Evolutionary conservation across 106 monocot species (phyloP), one percentile per base, ranked within the genome.

Genomic region (Apostasia shenzhenica): DNA sequence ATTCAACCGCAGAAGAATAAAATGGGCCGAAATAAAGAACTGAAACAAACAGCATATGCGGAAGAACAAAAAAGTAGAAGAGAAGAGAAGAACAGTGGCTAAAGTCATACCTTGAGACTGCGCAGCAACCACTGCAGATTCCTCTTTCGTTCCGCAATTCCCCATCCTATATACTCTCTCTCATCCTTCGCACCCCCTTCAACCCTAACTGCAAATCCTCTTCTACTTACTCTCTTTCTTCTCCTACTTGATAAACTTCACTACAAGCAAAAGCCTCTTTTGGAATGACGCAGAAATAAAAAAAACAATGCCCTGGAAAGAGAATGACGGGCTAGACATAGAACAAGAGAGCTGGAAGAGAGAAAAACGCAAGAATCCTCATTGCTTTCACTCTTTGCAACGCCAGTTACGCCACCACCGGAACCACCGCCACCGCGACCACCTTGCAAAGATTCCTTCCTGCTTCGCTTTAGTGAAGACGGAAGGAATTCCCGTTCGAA

Each of bases 61-160:
- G 55, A 45, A 55, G 73, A 43, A 55, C 6, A 44, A 53, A 54
- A 13, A 55, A 42, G 53, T 1, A 66, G 26, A 48, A 51, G 12
- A 14, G 48, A 7, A 0, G 42, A 8, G 10, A 1, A 9, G 41
- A 42, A 46, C 10, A 45, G 43, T 45, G 6, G 45, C 2, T 2
- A 63, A 39, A 45, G 14, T 5, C 2, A 63, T 10, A 91, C 91
- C 85, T 82, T 82, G 85, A 54, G 82, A 84, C 54, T 88, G 91
- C 60, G 85, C 81, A 56, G 82, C 77, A 50, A 77, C 88, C 55
- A 86, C 92, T 63, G 91, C 85, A 70, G 88, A 82, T 75, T 92
- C 91, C 78, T 88, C 91, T 54, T 85, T 80, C 62, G 91, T 92
- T 82, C 91, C 91, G 63, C 91, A 92, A 78, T 92, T 92, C 13